A percentile compares a stretch with the other conserved stretches of the same genome.
phyloP scores from a whole-genome alignment of 176 grass and related monocot species.

The Rhipidocladum racemiflorum region DNA sequence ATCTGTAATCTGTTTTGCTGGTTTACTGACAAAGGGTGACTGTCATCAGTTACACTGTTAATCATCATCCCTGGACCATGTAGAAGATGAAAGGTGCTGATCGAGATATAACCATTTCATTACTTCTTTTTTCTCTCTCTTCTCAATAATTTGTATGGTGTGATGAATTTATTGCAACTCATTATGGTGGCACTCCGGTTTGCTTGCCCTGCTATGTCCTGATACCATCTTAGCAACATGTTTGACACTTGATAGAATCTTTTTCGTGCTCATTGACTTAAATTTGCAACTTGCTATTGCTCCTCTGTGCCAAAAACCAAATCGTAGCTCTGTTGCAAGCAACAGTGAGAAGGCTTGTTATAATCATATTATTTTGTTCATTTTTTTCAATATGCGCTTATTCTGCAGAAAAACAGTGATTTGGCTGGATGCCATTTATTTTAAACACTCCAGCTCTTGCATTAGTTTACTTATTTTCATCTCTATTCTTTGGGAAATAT shows the following conservation, averaged over 20 bases:
- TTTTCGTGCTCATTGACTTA: background rate
- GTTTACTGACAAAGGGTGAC: background rate
- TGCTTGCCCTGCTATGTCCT: background rate
- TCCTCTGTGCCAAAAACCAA: background rate
- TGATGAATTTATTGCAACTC: background rate
- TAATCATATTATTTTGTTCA: background rate
- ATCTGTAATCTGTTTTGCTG: constrained; percentile 2
- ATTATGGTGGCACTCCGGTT: background rate
- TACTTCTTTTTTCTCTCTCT: background rate
- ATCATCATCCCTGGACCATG: background rate
- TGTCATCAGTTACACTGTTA: background rate
- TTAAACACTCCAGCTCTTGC: background rate
- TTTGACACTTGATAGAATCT: background rate
- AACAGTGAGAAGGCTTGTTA: background rate
- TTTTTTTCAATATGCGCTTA: background rate
- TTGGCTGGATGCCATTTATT: constrained; percentile 3
- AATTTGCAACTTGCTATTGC: background rate
- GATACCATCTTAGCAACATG: background rate
- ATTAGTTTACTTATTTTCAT: background rate
- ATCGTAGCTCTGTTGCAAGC: background rate
- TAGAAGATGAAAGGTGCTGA: constrained; percentile 9
- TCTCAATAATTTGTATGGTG: background rate
- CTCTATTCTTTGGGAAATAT: constrained; percentile 1
- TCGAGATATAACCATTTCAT: background rate
- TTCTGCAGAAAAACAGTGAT: background rate